A percentile compares a stretch with the other conserved stretches of the same genome.
Evolutionary conservation across 352 stramenopile species (phyloP).

Genomic region (Pythium coloratum): DNA sequence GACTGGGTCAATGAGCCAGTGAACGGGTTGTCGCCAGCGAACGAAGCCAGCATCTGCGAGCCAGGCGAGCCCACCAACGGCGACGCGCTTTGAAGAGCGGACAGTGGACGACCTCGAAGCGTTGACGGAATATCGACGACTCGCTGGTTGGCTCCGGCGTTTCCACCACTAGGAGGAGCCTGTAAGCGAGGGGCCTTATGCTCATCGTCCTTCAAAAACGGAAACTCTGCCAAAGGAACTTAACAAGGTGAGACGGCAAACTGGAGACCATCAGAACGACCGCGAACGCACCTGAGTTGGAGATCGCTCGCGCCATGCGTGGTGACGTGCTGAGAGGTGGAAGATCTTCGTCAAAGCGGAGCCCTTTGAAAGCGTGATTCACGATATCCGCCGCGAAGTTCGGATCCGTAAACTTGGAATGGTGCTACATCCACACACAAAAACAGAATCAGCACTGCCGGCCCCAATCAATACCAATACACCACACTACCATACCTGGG

Average conservation of each 20-base stretch:
- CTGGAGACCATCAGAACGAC: neutral
- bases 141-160: neutral
- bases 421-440: constrained; percentile 13
- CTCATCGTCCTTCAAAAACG: constrained; percentile 69
- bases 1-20: constrained; percentile 74
- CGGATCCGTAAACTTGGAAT: constrained; percentile 35
- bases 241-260: constrained; percentile 1
- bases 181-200: constrained; percentile 12
- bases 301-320: constrained; percentile 61
- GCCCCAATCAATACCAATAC: neutral
- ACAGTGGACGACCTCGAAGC: constrained; percentile 14
- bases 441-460: neutral
- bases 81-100: constrained; percentile 14
- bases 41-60: constrained; percentile 57
- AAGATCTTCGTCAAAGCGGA: constrained; percentile 39
- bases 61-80: constrained; percentile 48
- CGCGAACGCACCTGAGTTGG: constrained; percentile 46
- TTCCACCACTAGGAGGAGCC: neutral
- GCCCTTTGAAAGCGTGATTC: constrained; percentile 66
- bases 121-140: neutral
- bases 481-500: constrained; percentile 27
- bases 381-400: constrained; percentile 57
- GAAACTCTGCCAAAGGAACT: constrained; percentile 40
- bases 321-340: constrained; percentile 41
- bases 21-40: constrained; percentile 63